A percentile compares a stretch with the other conserved stretches of the same genome.
Conservation (phyloP, 2,329 filamentous ascomycete species). For the Cordyceps tenuipes region DNA sequence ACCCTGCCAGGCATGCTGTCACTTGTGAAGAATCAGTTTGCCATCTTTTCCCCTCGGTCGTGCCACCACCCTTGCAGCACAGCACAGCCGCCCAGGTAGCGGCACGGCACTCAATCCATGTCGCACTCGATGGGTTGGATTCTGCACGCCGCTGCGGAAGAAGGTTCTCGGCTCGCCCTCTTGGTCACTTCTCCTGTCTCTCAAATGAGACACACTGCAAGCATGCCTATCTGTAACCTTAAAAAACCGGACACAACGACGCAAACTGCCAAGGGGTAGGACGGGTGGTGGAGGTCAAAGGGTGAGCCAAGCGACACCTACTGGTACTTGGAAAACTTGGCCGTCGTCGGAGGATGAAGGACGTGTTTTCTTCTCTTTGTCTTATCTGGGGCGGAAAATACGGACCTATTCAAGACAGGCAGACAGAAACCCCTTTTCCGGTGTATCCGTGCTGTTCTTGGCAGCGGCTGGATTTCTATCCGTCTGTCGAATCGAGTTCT, state of each 20-base stretch:
- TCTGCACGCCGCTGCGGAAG: too few species aligned
- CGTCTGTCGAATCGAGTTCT: neutral
- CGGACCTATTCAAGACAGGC: neutral
- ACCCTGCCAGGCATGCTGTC: too few species aligned
- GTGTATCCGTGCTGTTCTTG: neutral
- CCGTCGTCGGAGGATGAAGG: neutral
- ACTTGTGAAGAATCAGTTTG: too few species aligned
- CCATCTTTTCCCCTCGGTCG: too few species aligned
- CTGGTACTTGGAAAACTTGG: too few species aligned
- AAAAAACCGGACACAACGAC: neutral
- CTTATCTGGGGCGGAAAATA: neutral
- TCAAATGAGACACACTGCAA: neutral
- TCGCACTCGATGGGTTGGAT: too few species aligned
- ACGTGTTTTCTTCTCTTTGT: neutral
- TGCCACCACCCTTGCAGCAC: too few species aligned
- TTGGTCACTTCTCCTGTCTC: neutral
- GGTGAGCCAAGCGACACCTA: neutral
- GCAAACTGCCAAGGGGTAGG: conserved; percentile 1
- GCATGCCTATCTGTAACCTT: conserved; percentile 4
- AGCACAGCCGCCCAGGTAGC: too few species aligned
- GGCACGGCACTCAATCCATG: too few species aligned
- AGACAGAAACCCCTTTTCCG: neutral
- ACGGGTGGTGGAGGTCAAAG: neutral
- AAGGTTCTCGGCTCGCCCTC: too few species aligned
- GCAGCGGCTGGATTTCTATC: neutral